Evolutionary conservation across 495 filamentous ascomycete species (phyloP).

Genomic region (Cladorrhinum samala): DNA sequence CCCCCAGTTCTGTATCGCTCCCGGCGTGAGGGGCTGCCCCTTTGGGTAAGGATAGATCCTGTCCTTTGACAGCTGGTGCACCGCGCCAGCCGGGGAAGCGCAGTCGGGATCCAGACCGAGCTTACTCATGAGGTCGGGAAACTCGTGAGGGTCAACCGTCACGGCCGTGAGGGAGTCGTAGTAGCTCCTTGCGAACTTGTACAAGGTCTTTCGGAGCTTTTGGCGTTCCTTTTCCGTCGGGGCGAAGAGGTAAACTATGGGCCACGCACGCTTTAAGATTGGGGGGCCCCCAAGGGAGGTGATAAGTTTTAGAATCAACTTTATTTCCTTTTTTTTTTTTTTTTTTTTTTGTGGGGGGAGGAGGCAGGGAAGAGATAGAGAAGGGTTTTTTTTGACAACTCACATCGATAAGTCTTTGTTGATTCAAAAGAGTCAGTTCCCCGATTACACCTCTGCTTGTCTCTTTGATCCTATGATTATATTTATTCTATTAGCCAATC

Average conservation of each 20-base stretch:
- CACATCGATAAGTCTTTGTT: constrained; percentile 32
- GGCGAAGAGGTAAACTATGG: constrained; percentile 40
- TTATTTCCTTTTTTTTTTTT: too few species aligned
- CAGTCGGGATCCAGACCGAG: constrained; percentile 25
- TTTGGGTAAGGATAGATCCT: constrained; percentile 31
- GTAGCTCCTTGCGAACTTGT: constrained; percentile 33
- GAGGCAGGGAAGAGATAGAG: not conserved
- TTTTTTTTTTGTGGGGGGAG: not conserved
- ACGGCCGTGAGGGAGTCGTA: constrained; percentile 35
- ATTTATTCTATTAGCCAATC: too few species aligned
- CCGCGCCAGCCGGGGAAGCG: constrained; percentile 26
- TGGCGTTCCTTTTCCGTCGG: constrained; percentile 21
- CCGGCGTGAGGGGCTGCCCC: constrained; percentile 17
- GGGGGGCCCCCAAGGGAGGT: too few species aligned
- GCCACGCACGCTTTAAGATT: constrained; percentile 32
- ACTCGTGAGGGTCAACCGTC: constrained; percentile 37
- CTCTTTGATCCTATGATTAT: constrained; percentile 21
- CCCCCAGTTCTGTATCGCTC: constrained; percentile 25
- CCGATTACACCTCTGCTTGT: constrained; percentile 29
- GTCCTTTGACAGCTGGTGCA: constrained; percentile 31
- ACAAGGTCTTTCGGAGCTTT: constrained; percentile 25
- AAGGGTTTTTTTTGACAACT: constrained; percentile 9
- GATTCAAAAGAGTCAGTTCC: constrained; percentile 35
- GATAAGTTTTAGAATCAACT: too few species aligned
- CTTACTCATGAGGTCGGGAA: constrained; percentile 30